phyloP scores from a whole-genome alignment of 176 grass and related monocot genomes.

The Eremochloa ophiuroides region DNA sequence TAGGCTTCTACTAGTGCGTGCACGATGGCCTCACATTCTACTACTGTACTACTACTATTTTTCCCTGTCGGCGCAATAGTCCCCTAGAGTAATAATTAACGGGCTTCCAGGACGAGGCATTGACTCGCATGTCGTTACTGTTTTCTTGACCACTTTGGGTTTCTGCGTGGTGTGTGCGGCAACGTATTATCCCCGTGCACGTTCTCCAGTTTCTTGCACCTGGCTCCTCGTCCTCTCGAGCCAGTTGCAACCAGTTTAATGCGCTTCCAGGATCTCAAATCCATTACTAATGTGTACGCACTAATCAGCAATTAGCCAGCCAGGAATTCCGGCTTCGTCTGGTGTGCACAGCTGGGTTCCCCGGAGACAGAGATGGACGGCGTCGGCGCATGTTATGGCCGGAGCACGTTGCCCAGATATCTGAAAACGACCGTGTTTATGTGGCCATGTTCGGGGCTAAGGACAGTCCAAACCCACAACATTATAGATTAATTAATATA shows the following conservation, averaged over 20 bases:
- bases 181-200: background rate
- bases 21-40: conserved; percentile 11
- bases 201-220: background rate
- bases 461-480: background rate
- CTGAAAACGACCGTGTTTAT: conserved; percentile 8
- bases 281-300: background rate
- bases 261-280: background rate
- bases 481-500: background rate
- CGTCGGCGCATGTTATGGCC: conserved; percentile 13
- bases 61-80: background rate
- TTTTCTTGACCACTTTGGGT: background rate
- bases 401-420: background rate
- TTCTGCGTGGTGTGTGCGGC: background rate
- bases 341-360: background rate
- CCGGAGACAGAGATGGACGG: background rate
- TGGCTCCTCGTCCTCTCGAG: background rate
- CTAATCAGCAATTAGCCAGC: background rate
- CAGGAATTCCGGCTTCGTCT: background rate
- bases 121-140: conserved; percentile 10
- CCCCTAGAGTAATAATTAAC: background rate
- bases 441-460: background rate
- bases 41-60: no score
- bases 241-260: background rate
- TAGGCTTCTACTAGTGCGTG: conserved; percentile 1
- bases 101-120: conserved; percentile 2